Percentiles rank a stretch among this genome's conserved stretches.
Conservation (phyloP, 1,284 basidiomycete species). For the Phaffia rhodozyma region DNA sequence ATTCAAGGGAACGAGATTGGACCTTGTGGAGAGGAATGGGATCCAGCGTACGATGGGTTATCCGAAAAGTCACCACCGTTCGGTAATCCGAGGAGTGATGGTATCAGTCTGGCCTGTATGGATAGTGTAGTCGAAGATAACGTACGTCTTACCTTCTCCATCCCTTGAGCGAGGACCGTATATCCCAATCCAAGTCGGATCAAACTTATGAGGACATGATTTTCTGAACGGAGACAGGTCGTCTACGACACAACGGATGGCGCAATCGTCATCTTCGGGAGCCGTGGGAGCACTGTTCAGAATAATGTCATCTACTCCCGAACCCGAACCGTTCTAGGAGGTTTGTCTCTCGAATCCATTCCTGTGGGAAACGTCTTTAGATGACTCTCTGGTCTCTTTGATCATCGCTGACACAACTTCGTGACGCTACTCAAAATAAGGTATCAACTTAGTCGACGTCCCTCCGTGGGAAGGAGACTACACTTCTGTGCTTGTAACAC, state of each 20-base stretch:
- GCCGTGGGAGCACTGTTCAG: conserved; percentile 29
- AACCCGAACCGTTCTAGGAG: conserved; percentile 33
- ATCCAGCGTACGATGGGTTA: conserved; percentile 35
- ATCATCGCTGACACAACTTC: neutral
- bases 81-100: conserved; percentile 35
- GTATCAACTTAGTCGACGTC: conserved; percentile 37
- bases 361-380: no score
- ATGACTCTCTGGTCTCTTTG: neutral
- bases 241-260: conserved; percentile 37
- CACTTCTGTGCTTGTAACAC: conserved; percentile 28
- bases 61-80: conserved; percentile 27
- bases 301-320: conserved; percentile 33
- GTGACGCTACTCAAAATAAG: conserved; percentile 21
- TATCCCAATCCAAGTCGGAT: neutral
- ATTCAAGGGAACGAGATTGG: conserved; percentile 35
- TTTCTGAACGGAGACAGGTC: conserved; percentile 21
- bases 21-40: conserved; percentile 38
- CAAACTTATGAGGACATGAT: neutral
- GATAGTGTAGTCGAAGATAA: conserved; percentile 34
- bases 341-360: neutral
- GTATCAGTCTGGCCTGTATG: conserved; percentile 37
- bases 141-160: conserved; percentile 22
- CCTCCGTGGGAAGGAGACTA: conserved; percentile 37
- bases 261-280: conserved; percentile 37
- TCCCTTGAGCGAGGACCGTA: neutral